Percentiles rank a stretch among this genome's conserved stretches.
Evolutionary conservation across 257 asterid species (phyloP).

Genomic region (Handroanthus guayacan): DNA sequence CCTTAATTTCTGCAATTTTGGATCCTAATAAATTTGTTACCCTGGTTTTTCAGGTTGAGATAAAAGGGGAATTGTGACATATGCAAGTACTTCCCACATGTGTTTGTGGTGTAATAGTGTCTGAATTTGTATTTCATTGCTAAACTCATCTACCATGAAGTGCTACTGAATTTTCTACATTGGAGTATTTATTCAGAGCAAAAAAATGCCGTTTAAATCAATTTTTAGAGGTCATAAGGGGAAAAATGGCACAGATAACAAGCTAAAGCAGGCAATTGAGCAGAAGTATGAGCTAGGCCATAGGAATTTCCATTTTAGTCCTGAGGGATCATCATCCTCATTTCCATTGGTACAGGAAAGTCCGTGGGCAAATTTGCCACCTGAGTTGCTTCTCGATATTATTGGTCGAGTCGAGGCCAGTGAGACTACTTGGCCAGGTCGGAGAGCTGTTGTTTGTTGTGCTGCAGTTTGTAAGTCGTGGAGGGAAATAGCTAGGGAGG

Average conservation of each 20-base stretch:
- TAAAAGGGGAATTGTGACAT: not conserved
- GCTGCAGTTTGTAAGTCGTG: constrained; percentile 75
- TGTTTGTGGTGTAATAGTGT: not conserved
- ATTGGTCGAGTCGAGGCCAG: constrained; percentile 56
- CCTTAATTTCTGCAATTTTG: not conserved
- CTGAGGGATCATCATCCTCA: constrained; percentile 46
- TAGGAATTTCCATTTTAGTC: constrained; percentile 45
- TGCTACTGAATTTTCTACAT: not conserved
- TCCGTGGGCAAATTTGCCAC: constrained; percentile 59
- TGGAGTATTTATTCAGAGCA: constrained; percentile 16
- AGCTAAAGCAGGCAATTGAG: constrained; percentile 42
- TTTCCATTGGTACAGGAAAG: constrained; percentile 46
- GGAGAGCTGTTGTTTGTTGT: constrained; percentile 63
- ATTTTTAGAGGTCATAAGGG: constrained; percentile 45
- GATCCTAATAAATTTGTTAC: constrained; percentile 4
- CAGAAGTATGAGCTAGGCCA: constrained; percentile 39
- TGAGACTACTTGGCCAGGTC: constrained; percentile 65
- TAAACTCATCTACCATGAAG: not conserved
- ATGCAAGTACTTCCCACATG: not conserved
- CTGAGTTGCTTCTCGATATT: constrained; percentile 67
- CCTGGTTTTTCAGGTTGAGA: constrained; percentile 26
- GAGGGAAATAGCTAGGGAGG: constrained; percentile 64
- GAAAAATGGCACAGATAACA: constrained; percentile 41
- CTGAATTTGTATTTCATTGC: not conserved
- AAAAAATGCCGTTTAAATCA: constrained; percentile 48